Evolutionary conservation across 2,329 filamentous ascomycete genomes (phyloP).

Genomic region (Aureobasidium subglaciale): DNA sequence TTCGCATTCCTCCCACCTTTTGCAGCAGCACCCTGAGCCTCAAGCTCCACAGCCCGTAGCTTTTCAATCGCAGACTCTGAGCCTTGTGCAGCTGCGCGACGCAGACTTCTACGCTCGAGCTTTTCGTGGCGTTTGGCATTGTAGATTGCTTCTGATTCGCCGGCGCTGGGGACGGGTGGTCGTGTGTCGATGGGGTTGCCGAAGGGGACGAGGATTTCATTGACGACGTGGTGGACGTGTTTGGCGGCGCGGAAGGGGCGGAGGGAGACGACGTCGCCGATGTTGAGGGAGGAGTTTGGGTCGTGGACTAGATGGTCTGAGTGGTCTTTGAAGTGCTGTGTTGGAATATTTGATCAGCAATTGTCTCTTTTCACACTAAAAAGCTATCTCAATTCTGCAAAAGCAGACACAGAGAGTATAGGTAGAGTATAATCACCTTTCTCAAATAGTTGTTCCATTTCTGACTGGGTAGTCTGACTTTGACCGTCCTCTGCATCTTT

Average conservation of each 20-base stretch:
- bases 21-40: constrained; percentile 23
- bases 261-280: constrained; percentile 69
- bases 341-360: background rate
- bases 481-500: constrained; percentile 71
- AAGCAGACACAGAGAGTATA: too few relatives aligned
- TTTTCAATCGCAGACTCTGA: constrained; percentile 23
- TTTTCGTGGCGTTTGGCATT: constrained; percentile 52
- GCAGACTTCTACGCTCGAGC: constrained; percentile 35
- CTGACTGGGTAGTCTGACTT: constrained; percentile 64
- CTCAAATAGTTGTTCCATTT: constrained; percentile 66
- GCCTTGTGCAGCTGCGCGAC: constrained; percentile 26
- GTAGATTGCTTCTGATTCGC: constrained; percentile 52
- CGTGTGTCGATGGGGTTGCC: constrained; percentile 57
- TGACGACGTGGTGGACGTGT: constrained; percentile 66
- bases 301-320: constrained; percentile 69
- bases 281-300: constrained; percentile 63
- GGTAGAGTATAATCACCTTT: constrained; percentile 50
- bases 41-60: constrained; percentile 23
- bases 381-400: too few relatives aligned
- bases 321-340: constrained; percentile 57
- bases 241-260: constrained; percentile 61
- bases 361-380: too few relatives aligned
- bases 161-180: constrained; percentile 57
- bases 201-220: constrained; percentile 65
- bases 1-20: constrained; percentile 23